These are phyloP conservation scores for Canavalia ensiformis DNA, from an alignment of 306 rosid genomes.

Conservation along the genomic window DNA sequence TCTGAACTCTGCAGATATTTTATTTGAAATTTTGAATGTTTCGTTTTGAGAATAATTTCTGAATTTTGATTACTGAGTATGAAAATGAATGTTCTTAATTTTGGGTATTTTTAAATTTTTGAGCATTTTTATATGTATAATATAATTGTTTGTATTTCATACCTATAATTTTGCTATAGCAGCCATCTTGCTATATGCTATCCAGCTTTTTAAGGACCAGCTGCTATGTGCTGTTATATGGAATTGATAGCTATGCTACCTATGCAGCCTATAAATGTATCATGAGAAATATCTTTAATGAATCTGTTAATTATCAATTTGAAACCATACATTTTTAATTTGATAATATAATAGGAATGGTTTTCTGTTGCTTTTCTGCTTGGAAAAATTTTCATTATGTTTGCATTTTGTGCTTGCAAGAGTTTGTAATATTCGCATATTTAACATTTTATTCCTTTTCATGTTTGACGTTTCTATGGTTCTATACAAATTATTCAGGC, in stretches of 20 bases:
- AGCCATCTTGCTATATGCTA: no score
- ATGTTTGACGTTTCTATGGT: slow-evolving; percentile 28
- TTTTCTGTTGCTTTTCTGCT: slow-evolving; percentile 22
- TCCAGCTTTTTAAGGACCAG: no score
- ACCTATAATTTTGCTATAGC: no score
- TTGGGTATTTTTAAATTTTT: no score
- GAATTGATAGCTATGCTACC: background rate
- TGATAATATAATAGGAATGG: slow-evolving; percentile 16
- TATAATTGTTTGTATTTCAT: no score
- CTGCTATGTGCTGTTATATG: no score
- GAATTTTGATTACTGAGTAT: no score
- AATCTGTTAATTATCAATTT: background rate
- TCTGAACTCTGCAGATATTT: no score
- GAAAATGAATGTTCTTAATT: no score
- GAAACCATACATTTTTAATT: slow-evolving; percentile 27
- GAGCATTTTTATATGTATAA: no score
- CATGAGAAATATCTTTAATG: slow-evolving; percentile 15
- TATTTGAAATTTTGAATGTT: no score
- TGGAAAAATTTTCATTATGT: background rate
- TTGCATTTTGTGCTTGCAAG: slow-evolving; percentile 20
- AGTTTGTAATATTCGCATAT: slow-evolving; percentile 35
- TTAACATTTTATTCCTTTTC: background rate
- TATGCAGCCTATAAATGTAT: slow-evolving; percentile 30
- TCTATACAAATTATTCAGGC: slow-evolving; percentile 62
- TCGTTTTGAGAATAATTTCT: no score